phyloP scores from a whole-genome alignment of 495 filamentous ascomycete species.

The Lophiostoma macrostomum region DNA sequence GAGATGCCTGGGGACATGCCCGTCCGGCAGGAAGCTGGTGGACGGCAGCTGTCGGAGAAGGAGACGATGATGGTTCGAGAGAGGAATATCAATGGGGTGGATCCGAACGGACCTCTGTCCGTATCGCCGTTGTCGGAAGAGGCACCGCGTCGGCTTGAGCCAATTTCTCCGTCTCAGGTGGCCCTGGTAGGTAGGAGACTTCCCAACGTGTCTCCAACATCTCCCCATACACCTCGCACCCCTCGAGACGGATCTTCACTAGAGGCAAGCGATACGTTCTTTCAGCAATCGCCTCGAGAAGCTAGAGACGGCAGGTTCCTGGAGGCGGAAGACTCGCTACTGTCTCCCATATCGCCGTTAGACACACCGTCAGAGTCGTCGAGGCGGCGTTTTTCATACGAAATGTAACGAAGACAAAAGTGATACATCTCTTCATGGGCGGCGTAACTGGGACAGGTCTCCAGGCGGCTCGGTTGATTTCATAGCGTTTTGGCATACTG shows the following conservation, averaged over 20 bases:
- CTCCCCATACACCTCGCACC: constrained; percentile 28
- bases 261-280: constrained; percentile 28
- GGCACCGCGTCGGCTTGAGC: constrained; percentile 18
- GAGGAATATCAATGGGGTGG: constrained; percentile 40
- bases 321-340: constrained; percentile 25
- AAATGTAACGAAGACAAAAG: constrained; percentile 24
- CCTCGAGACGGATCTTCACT: constrained; percentile 20
- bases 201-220: constrained; percentile 10
- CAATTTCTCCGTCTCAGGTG: constrained; percentile 26
- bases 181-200: constrained; percentile 22
- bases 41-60: constrained; percentile 39
- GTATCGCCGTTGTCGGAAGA: constrained; percentile 20
- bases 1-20: constrained; percentile 44
- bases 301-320: constrained; percentile 25
- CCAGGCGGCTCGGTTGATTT: not conserved
- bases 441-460: no score
- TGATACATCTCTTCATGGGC: not conserved
- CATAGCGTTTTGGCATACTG: constrained; percentile 2
- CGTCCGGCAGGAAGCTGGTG: constrained; percentile 36
- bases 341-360: constrained; percentile 32
- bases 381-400: constrained; percentile 34
- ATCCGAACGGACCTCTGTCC: constrained; percentile 15
- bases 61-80: constrained; percentile 40
- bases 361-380: constrained; percentile 14
- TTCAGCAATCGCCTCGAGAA: constrained; percentile 17